Conservation (phyloP, 2,329 filamentous ascomycete species). For the Colletotrichum cereale region DNA sequence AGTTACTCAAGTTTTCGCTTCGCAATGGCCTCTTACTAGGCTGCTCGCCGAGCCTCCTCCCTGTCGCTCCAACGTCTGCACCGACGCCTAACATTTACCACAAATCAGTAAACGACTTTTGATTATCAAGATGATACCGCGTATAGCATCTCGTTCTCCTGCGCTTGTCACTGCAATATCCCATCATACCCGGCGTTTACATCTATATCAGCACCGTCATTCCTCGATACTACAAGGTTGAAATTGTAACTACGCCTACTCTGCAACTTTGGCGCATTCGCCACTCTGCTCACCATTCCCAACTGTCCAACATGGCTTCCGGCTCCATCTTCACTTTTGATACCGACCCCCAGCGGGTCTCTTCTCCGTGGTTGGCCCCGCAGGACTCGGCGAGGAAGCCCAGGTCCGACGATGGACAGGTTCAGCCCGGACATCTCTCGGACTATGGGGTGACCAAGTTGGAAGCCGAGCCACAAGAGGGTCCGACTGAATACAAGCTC, state of each 20-base stretch:
- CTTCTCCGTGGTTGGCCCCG: constrained; percentile 87
- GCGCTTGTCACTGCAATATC: constrained; percentile 30
- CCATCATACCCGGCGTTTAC: constrained; percentile 7
- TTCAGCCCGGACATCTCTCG: constrained; percentile 60
- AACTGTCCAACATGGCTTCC: constrained; percentile 76
- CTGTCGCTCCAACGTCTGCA: neutral
- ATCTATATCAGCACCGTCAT: neutral
- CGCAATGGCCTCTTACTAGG: constrained; percentile 34
- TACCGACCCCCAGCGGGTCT: constrained; percentile 85
- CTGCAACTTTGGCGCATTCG: neutral
- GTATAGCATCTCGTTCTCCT: constrained; percentile 33
- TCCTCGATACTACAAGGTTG: neutral
- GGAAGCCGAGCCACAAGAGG: constrained; percentile 91
- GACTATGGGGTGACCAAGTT: constrained; percentile 80
- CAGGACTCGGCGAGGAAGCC: constrained; percentile 56
- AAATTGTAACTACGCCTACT: constrained; percentile 1
- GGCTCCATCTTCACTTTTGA: constrained; percentile 98
- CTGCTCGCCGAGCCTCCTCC: constrained; percentile 7
- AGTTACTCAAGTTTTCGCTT: neutral
- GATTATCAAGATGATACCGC: constrained; percentile 39
- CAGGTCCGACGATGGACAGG: constrained; percentile 43
- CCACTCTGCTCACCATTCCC: neutral
- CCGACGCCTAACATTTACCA: constrained; percentile 9
- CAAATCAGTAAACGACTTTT: neutral
- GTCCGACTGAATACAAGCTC: constrained; percentile 96